Conservation (phyloP, 2,329 filamentous ascomycete genomes). For the Ascochyta clinopodiicola region DNA sequence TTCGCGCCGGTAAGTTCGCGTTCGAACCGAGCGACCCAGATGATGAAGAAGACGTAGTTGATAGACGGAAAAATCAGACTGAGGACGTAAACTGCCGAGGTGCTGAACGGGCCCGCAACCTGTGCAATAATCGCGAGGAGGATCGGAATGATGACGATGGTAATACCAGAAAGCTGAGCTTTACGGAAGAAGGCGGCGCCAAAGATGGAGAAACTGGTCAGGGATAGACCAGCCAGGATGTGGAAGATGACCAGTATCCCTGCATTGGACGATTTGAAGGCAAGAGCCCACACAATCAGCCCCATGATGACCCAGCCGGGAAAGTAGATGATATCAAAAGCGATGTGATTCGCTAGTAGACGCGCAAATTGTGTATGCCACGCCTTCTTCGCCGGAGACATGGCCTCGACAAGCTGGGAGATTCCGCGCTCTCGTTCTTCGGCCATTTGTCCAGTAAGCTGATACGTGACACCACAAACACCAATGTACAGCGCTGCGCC, state of each 20-base stretch:
- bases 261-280: slow-evolving; percentile 53
- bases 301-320: slow-evolving; percentile 84
- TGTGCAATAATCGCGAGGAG: slow-evolving; percentile 84
- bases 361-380: slow-evolving; percentile 82
- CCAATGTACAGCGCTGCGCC: slow-evolving; percentile 80
- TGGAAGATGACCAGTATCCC: slow-evolving; percentile 65
- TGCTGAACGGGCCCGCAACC: slow-evolving; percentile 68
- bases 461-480: slow-evolving; percentile 82
- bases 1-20: slow-evolving; percentile 65
- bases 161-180: slow-evolving; percentile 86
- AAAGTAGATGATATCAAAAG: slow-evolving; percentile 79
- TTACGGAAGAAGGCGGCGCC: slow-evolving; percentile 85
- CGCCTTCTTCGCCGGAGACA: slow-evolving; percentile 77
- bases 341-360: slow-evolving; percentile 78
- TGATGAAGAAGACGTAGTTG: slow-evolving; percentile 84
- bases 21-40: slow-evolving; percentile 80
- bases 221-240: slow-evolving; percentile 75
- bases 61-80: slow-evolving; percentile 84
- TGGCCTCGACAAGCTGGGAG: slow-evolving; percentile 86
- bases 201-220: slow-evolving; percentile 81
- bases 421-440: slow-evolving; percentile 86
- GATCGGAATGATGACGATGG: slow-evolving; percentile 73
- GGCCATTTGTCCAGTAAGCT: slow-evolving; percentile 84
- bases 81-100: slow-evolving; percentile 70
- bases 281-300: slow-evolving; percentile 69